phyloP scores from a whole-genome alignment of 176 grass and related monocot species.

The Phragmites australis region DNA sequence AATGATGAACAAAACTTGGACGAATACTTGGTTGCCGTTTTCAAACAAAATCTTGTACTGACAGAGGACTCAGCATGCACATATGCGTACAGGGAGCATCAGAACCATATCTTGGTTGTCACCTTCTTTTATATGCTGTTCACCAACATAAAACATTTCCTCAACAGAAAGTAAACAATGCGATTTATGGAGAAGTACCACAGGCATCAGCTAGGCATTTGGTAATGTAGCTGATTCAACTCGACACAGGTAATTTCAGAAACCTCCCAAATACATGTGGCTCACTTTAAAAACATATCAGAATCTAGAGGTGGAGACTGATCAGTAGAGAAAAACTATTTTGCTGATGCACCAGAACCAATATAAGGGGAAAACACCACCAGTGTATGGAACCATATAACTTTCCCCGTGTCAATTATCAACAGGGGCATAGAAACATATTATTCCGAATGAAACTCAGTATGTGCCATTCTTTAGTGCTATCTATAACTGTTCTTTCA shows the following conservation, averaged over 20 bases:
- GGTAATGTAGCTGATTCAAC: not conserved
- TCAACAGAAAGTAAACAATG: not conserved
- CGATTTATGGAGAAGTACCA: not conserved
- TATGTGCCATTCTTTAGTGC: conserved; percentile 53
- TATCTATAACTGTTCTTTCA: conserved; percentile 62
- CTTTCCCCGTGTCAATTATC: conserved; percentile 36
- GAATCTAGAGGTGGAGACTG: not conserved
- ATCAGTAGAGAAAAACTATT: not conserved
- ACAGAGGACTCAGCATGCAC: not conserved
- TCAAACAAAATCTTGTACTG: no score
- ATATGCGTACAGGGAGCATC: not conserved
- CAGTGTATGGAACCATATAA: conserved; percentile 22
- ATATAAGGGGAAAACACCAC: not conserved
- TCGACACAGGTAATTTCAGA: not conserved
- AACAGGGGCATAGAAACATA: conserved; percentile 31
- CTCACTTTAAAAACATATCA: not conserved
- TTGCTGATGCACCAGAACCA: not conserved
- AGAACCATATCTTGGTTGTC: not conserved
- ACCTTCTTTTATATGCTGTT: no score
- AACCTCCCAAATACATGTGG: not conserved
- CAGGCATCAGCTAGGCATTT: not conserved
- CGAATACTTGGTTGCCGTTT: no score
- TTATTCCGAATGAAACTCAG: conserved; percentile 32
- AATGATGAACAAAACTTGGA: not conserved
- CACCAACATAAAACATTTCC: not conserved